Conservation (phyloP, 345 rosid genomes). For the Cardamine occulta region DNA sequence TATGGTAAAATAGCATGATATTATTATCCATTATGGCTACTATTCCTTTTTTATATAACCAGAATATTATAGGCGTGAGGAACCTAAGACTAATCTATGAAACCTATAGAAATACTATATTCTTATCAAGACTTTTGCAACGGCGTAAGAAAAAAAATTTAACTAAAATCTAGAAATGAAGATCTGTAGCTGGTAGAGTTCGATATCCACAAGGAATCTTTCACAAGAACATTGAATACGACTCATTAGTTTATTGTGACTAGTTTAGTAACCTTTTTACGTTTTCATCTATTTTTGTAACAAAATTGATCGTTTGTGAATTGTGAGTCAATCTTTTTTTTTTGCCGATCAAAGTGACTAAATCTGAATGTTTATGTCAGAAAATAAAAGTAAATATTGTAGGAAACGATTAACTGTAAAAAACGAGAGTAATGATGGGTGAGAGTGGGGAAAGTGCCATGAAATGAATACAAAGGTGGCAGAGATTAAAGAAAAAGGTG, state of each 20-base stretch:
- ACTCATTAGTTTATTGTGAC: background rate
- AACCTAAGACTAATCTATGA: too few relatives aligned
- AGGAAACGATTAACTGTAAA: constrained; percentile 23
- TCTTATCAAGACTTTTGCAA: too few relatives aligned
- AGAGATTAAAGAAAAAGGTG: constrained; percentile 16
- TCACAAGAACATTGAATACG: background rate
- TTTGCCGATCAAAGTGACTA: background rate
- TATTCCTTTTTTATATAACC: too few relatives aligned
- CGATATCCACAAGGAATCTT: background rate
- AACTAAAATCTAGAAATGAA: too few relatives aligned
- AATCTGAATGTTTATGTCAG: background rate
- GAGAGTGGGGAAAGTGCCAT: constrained; percentile 23
- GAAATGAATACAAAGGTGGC: constrained; percentile 28
- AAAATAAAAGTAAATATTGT: background rate
- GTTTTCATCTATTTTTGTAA: background rate
- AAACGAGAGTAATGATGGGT: constrained; percentile 28
- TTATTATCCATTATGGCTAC: background rate
- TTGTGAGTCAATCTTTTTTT: background rate
- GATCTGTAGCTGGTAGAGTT: too few relatives aligned
- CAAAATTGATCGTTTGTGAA: background rate
- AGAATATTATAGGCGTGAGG: too few relatives aligned
- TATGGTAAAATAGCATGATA: background rate
- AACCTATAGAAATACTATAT: too few relatives aligned
- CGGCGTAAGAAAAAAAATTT: too few relatives aligned
- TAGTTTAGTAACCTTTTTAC: background rate